These are phyloP conservation scores for Apostasia ramifera DNA, from an alignment of 106 monocot genomes.

Conservation along the genomic window DNA sequence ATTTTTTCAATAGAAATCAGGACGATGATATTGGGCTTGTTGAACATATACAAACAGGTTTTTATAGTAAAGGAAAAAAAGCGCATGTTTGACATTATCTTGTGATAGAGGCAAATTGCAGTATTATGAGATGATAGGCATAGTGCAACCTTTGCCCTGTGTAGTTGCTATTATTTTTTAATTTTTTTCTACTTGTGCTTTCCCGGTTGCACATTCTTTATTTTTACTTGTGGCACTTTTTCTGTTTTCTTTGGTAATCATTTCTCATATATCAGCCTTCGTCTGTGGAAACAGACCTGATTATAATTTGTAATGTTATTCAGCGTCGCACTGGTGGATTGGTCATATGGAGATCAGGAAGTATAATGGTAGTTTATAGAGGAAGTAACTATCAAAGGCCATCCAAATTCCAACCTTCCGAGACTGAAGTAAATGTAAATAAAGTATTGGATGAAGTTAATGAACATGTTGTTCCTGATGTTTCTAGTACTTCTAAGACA, in stretches of 20 bases:
- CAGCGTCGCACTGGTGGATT: conserved; percentile 91
- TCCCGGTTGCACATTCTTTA: too few species aligned
- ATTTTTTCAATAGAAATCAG: too few species aligned
- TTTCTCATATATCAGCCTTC: not conserved
- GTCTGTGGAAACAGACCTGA: not conserved
- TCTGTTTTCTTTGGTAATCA: not conserved
- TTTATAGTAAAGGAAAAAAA: too few species aligned
- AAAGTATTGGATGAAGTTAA: conserved; percentile 32
- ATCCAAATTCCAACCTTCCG: conserved; percentile 19
- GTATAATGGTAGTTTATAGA: conserved; percentile 94
- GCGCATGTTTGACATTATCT: too few species aligned
- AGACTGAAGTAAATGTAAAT: conserved; percentile 12
- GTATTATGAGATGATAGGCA: too few species aligned
- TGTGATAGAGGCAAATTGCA: too few species aligned
- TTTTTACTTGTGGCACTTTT: too few species aligned
- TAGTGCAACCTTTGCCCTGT: too few species aligned
- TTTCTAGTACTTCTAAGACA: conserved; percentile 24
- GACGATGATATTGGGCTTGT: too few species aligned
- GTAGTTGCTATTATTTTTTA: too few species aligned
- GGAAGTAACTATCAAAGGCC: conserved; percentile 62
- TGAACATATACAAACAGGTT: too few species aligned
- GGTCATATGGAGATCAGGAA: conserved; percentile 96
- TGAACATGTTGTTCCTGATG: conserved; percentile 52
- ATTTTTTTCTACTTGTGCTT: too few species aligned
- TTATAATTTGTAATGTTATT: conserved; percentile 11